A percentile compares a stretch with the other conserved stretches of the same genome.
Evolutionary conservation across 495 filamentous ascomycete species (phyloP).

Genomic region (Penicillium chermesinum): DNA sequence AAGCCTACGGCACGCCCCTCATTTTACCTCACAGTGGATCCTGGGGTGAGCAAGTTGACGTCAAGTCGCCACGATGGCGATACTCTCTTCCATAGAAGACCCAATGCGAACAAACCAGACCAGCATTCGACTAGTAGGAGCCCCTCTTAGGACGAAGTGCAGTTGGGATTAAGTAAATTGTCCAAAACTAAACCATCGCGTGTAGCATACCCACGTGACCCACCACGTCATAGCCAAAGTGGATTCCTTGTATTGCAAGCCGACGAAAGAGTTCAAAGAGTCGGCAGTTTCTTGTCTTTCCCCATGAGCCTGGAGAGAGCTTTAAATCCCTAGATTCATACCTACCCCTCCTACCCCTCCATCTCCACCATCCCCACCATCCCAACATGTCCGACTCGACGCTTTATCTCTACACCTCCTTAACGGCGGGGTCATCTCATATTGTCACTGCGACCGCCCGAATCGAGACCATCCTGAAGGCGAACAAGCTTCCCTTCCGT

Average conservation of each 20-base stretch:
- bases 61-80: slow-evolving; percentile 23
- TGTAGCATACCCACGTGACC: slow-evolving; percentile 1
- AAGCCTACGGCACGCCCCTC: not conserved
- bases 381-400: slow-evolving; percentile 56
- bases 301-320: not conserved
- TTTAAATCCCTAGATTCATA: not conserved
- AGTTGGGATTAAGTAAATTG: too few relatives aligned
- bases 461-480: slow-evolving; percentile 92
- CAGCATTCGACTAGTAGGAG: too few relatives aligned
- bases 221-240: not conserved
- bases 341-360: not conserved
- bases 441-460: slow-evolving; percentile 95
- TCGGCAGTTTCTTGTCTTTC: not conserved
- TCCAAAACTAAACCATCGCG: not conserved
- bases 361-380: not conserved
- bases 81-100: slow-evolving; percentile 1
- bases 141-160: too few relatives aligned
- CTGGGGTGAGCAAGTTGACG: slow-evolving; percentile 17
- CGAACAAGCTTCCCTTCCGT: slow-evolving; percentile 88
- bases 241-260: not conserved
- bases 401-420: slow-evolving; percentile 89
- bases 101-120: not conserved
- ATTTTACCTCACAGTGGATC: too few relatives aligned
- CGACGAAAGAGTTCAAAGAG: not conserved
- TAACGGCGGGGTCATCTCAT: slow-evolving; percentile 95